A percentile compares a stretch with the other conserved stretches of the same genome.
phyloP scores from a whole-genome alignment of 176 grass and related monocot species.

The Triticum aestivum region IWGSC_CS_RefSeq_v2.1 NC_057804.1:450927663-450928162 shows the following conservation, averaged over 20 bases:
- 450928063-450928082: slow-evolving; percentile 37
- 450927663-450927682: slow-evolving; percentile 14
- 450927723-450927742: slow-evolving; percentile 18
- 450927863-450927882: slow-evolving; percentile 55
- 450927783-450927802: slow-evolving; percentile 63
- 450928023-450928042: slow-evolving; percentile 68
- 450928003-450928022: slow-evolving; percentile 80
- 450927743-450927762: slow-evolving; percentile 28
- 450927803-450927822: slow-evolving; percentile 75
- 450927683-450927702: background rate
- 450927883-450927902: slow-evolving; percentile 60
- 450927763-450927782: slow-evolving; percentile 45
- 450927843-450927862: slow-evolving; percentile 57
- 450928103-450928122: background rate
- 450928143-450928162: background rate
- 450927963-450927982: background rate
- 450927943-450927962: background rate
- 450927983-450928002: background rate
- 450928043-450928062: slow-evolving; percentile 72
- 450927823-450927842: slow-evolving; percentile 68
- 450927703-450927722: background rate
- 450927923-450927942: slow-evolving; percentile 1
- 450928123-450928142: background rate
- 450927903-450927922: slow-evolving; percentile 27
- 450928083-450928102: background rate